These are phyloP conservation scores for Gossypium davidsonii DNA, from an alignment of 441 rosid species.

Conservation along the genomic window DNA sequence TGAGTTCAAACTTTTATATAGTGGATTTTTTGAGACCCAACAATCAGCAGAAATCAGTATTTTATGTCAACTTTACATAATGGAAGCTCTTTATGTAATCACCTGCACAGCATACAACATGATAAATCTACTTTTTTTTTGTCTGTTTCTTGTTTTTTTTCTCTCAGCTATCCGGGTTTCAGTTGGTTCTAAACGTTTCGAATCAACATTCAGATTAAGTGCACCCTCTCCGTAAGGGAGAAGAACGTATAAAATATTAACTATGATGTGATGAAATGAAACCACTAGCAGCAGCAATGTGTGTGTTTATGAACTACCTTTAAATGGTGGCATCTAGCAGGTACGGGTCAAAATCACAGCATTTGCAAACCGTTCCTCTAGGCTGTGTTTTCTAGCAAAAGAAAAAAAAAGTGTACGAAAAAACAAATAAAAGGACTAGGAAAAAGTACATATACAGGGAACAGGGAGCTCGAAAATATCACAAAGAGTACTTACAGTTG, in stretches of 20 bases:
- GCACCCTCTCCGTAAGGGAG: constrained; percentile 2
- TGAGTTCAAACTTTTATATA: constrained; percentile 11
- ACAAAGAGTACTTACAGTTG: constrained; percentile 10
- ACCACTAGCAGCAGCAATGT: constrained; percentile 1
- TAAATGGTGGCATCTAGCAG: background rate
- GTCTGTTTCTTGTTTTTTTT: constrained; percentile 1
- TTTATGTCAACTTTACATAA: background rate
- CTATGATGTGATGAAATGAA: background rate
- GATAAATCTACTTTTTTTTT: background rate
- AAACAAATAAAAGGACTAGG: constrained; percentile 13
- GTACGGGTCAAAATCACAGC: background rate
- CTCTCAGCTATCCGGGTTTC: background rate
- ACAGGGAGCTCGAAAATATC: constrained; percentile 7
- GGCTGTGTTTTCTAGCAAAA: background rate
- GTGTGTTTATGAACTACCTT: background rate
- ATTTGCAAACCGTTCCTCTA: background rate
- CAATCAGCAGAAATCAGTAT: background rate
- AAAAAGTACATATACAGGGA: constrained; percentile 8
- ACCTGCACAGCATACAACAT: background rate
- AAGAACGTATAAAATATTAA: background rate
- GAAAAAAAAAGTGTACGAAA: background rate
- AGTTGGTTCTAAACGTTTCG: constrained; percentile 9
- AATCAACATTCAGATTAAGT: constrained; percentile 10
- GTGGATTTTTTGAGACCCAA: background rate
- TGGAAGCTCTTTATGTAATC: constrained; percentile 12